Evolutionary conservation across 2,329 filamentous ascomycete species (phyloP), one percentile per base, ranked within the genome.

Genomic region (Aspergillus pseudonomiae): DNA sequence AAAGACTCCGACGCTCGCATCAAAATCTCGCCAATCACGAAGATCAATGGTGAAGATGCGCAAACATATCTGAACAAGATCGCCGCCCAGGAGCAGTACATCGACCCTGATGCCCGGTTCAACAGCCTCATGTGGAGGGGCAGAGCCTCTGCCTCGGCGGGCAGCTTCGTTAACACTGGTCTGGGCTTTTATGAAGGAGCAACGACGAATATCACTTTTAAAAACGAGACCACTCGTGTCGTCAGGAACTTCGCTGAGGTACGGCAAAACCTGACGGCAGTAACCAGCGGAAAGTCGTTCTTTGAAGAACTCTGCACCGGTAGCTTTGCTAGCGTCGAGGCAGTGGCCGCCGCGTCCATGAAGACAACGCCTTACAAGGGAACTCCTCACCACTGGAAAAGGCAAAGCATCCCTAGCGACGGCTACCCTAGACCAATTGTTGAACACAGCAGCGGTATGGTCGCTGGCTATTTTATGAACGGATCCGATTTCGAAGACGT

Each of bases 401-500:
- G 64, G 63, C 16, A 53, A 26, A 30, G 9, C 12, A 63, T 63
- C n/a, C 57, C 61, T 10, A 57, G 59, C 28, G 30, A 63, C 19
- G 72, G 73, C 5, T 82, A 79, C 58, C 81, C 81, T 0, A 71
- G 77, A 21, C 73, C 80, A 2, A 71, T 78, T 32, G 62, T 79
- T 4, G 70, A 77, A 26, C 71, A 78, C 30, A 63, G 70, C 1
- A 74, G 73, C 32, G 70, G 77, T 6, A 73, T 75, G 19, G 68
- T 82, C 32, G 77, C 77, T 30, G 81, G 82, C 2, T 84, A 84
- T 67, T 81, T 79, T 54, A 73, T 83, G 26, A 75, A 78, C 34
- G 73, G 69, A 2, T 67, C 71, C 16, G 75, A 71, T 26, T 74
- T 79, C 30, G 65, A 76, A 59, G 78, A 84, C 65, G 74, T 80